Evolutionary conservation across 2,329 filamentous ascomycete species (phyloP).

Genomic region (Aspergillus hiratsukae): DNA sequence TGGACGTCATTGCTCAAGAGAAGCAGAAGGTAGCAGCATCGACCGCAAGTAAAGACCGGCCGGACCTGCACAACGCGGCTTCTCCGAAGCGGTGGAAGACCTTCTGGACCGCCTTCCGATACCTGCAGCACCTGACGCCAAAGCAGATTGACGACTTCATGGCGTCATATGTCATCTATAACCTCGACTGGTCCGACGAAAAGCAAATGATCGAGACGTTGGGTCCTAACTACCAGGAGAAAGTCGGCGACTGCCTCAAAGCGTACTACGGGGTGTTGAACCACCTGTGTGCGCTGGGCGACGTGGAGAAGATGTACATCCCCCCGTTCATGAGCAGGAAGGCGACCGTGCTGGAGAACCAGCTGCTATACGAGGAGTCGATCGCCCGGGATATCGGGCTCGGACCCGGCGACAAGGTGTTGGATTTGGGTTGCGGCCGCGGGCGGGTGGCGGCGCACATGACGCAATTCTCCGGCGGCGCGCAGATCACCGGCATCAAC

Average conservation of each 20-base stretch:
- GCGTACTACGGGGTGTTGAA: constrained; percentile 54
- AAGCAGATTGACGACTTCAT: constrained; percentile 54
- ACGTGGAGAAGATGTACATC: constrained; percentile 58
- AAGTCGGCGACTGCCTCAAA: constrained; percentile 49
- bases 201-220: constrained; percentile 45
- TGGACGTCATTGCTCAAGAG: constrained; percentile 21
- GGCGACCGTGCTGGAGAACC: constrained; percentile 49
- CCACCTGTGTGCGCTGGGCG: constrained; percentile 52
- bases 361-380: constrained; percentile 51
- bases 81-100: constrained; percentile 48
- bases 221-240: constrained; percentile 48
- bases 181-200: constrained; percentile 52
- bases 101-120: constrained; percentile 49
- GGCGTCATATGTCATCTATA: constrained; percentile 55
- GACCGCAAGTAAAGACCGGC: constrained; percentile 4
- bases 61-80: constrained; percentile 41
- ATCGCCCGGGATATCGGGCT: constrained; percentile 47
- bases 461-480: constrained; percentile 46
- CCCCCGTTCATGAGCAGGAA: constrained; percentile 51
- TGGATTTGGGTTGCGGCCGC: constrained; percentile 52
- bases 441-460: constrained; percentile 54
- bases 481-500: constrained; percentile 49
- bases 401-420: constrained; percentile 43
- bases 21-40: constrained; percentile 23
- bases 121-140: constrained; percentile 46